Evolutionary conservation across 495 filamentous ascomycete genomes (phyloP), one percentile per base, ranked within the genome.

Genomic region (Darksidea phi): DNA sequence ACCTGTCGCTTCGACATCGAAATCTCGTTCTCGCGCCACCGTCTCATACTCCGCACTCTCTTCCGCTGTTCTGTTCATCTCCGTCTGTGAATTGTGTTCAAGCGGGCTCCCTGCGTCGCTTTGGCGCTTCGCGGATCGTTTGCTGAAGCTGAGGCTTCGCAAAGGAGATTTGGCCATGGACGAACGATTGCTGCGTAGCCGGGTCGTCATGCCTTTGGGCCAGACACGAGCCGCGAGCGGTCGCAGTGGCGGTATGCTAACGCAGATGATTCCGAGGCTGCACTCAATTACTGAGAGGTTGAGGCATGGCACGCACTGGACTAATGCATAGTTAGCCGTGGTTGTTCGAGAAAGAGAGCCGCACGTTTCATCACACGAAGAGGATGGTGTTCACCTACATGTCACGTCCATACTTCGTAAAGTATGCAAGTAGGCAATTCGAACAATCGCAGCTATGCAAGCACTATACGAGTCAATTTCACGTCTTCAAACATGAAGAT

Each of bases 191-290:
- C 34, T 65, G 18, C 34, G 53, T 13, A 63, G 46, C 10, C 41
- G 13, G 41, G 41, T 43, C 18, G 15, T 15, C 41, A 43, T 43
- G 13, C 6, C 59, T 12, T 34, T 57, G 15, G 64, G 64, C 23
- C 51, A 62, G 7, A 67, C 17, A 1, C 42, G 45, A 6, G 21
- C 47, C 6, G 51, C 49, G 6, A 67, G 50, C 0, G 64, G 64
- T 24, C 64, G 59, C 6, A 67, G 48, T 15, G 64, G 26, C 18
- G 64, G 64, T 15, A 67, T 62, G 25, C 56, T 61, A 24, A 67
- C 64, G 41, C 59, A 67, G 34, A 67, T 59, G 36, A 67, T 67
- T 12, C 64, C 64, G 7, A 67, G 21, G 45, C 48, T 54, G 48
- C 64, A 67, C 47, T 67, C 64, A 12, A 67, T 51, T 0, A 67